Percentiles rank a stretch among this genome's conserved stretches.
Conservation (phyloP, 768 basidiomycete genomes). For the Amanita pseudoporphyria region DNA sequence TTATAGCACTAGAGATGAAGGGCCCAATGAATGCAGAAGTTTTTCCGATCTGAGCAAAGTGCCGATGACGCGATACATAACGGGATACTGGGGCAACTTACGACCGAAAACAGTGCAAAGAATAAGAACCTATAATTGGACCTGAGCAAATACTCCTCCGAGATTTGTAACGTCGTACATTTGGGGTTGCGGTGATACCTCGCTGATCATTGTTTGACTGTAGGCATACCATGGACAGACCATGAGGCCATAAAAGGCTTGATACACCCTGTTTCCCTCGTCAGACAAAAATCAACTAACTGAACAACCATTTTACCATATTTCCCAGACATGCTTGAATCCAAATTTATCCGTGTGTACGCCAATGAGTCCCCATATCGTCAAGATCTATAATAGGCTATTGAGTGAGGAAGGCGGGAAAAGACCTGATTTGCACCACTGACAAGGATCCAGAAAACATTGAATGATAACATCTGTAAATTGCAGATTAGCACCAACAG, state of each 20-base stretch:
- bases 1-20: constrained; percentile 66
- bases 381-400: constrained; percentile 35
- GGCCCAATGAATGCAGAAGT: constrained; percentile 73
- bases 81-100: constrained; percentile 17
- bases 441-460: constrained; percentile 64
- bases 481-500: neutral
- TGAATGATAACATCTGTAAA: constrained; percentile 58
- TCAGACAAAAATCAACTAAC: neutral
- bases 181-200: constrained; percentile 64
- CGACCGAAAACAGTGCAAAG: constrained; percentile 67
- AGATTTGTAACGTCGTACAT: constrained; percentile 33
- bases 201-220: constrained; percentile 77
- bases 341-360: constrained; percentile 66
- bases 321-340: constrained; percentile 79
- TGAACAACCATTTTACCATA: constrained; percentile 37
- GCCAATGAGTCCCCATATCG: constrained; percentile 71
- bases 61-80: neutral
- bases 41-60: constrained; percentile 44
- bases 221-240: constrained; percentile 79
- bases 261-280: constrained; percentile 43
- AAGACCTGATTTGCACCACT: constrained; percentile 10
- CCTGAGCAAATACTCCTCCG: neutral
- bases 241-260: constrained; percentile 62
- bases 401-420: neutral
- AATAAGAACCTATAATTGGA: constrained; percentile 45